Percentiles rank a stretch among this genome's conserved stretches.
These are phyloP conservation scores for Rasamsonia emersonii DNA, from an alignment of 2,329 filamentous ascomycete species.

Conservation along the genomic window DNA sequence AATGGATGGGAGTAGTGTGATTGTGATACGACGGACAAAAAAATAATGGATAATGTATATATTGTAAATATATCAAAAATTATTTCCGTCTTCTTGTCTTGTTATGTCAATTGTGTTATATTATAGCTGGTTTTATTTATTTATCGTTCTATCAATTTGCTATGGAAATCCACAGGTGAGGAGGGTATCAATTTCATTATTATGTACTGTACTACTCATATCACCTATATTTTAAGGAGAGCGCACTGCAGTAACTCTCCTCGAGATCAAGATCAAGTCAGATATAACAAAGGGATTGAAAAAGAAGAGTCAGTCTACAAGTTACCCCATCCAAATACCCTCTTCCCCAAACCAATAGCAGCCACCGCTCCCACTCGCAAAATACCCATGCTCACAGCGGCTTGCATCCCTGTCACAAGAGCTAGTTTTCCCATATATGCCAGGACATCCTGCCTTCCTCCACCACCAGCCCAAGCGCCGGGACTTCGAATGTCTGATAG, in stretches of 20 bases:
- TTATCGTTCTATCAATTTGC: neutral
- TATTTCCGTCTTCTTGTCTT: neutral
- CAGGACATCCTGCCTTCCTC: conserved; percentile 19
- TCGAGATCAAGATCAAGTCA: too few relatives aligned
- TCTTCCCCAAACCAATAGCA: conserved; percentile 31
- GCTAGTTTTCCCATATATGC: conserved; percentile 28
- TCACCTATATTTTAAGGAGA: too few relatives aligned
- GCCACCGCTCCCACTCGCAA: conserved; percentile 30
- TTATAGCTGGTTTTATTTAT: neutral
- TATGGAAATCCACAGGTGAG: too few relatives aligned
- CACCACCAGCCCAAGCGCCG: conserved; percentile 27
- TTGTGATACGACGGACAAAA: too few relatives aligned
- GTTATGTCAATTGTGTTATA: neutral
- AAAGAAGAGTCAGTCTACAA: conserved; percentile 11
- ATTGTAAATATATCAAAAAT: neutral
- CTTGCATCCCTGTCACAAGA: conserved; percentile 29
- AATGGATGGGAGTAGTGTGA: too few relatives aligned
- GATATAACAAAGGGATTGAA: too few relatives aligned
- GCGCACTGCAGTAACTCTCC: too few relatives aligned
- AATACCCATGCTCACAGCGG: conserved; percentile 26
- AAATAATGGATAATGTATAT: too few relatives aligned
- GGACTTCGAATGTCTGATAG: conserved; percentile 24
- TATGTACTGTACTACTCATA: too few relatives aligned
- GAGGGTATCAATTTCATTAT: too few relatives aligned
- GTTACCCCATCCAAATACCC: conserved; percentile 31